Conservation (phyloP, 768 basidiomycete species). For the Amanita subjunquillea region DNA sequence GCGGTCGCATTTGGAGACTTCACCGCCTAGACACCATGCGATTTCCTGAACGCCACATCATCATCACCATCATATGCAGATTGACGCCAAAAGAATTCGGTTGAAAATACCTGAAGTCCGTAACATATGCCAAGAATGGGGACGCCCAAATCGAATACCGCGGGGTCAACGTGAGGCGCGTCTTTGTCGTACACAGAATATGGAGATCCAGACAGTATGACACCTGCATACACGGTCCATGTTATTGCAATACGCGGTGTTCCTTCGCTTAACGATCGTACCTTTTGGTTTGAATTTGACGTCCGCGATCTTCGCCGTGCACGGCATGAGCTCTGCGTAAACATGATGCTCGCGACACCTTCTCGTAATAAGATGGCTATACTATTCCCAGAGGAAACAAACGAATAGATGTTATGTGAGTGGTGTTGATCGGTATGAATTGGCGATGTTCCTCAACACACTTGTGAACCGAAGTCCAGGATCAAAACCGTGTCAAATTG, state of each 20-base stretch:
- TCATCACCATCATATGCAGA: neutral
- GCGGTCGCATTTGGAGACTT: constrained; percentile 79
- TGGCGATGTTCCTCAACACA: constrained; percentile 20
- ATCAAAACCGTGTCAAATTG: constrained; percentile 95
- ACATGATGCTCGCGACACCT: constrained; percentile 97
- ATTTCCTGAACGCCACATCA: constrained; percentile 57
- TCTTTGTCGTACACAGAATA: constrained; percentile 94
- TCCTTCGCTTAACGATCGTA: constrained; percentile 16
- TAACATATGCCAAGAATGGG: constrained; percentile 97
- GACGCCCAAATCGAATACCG: constrained; percentile 77
- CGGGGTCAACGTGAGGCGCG: constrained; percentile 91
- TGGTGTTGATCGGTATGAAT: constrained; percentile 4
- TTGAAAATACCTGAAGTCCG: constrained; percentile 69
- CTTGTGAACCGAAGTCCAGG: constrained; percentile 95
- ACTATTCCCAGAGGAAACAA: constrained; percentile 33
- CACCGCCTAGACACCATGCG: constrained; percentile 77
- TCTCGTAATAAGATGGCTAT: constrained; percentile 94
- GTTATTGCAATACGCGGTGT: neutral
- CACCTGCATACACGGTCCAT: constrained; percentile 33
- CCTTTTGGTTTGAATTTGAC: constrained; percentile 93
- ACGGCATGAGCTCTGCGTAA: constrained; percentile 96
- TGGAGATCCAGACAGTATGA: constrained; percentile 95
- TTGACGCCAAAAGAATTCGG: neutral
- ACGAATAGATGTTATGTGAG: neutral
- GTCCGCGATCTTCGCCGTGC: constrained; percentile 83